Base-by-base conservation (phyloP, 352 stramenopile genomes). In the Peronospora belbahrii region DNA sequence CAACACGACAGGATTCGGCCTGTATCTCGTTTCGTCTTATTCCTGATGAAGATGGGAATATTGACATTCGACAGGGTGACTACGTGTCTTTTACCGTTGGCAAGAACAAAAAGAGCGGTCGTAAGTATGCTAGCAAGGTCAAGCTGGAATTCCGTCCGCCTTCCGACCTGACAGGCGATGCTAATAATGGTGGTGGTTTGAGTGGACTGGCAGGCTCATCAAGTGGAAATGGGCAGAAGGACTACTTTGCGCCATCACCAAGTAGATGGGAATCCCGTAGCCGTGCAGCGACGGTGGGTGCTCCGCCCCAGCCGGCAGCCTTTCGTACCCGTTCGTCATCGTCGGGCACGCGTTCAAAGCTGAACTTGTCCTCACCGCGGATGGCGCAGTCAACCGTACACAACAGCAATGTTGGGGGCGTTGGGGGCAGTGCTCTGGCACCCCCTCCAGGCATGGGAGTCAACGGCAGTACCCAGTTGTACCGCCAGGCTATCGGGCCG, bases 71-170 rank as follows among this genome's bases (percentile, higher is more conserved):
- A 34, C 76, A 86, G 32, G 81, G 81, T 33, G 81, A 93, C 56
- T 93, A 93, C 35, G 81, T 93, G 45, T 90, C 78, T 11, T 93
- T 93, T 56, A 93, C 81, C 0, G 81, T 93, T 20, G 81, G 81
- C 22, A 93, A 93, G 67, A 93, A 93, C 70, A 93, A 93, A 52
- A 93, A 93, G 63, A 90, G 78, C 22, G 81, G 78, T 14, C 81
- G 81, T 44, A 93, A 93, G 51, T 93, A 93, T 47, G 81, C 81
- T 30, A 88, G 74, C 38, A 93, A 93, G 42, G 81, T 93, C 48
- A 90, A 89, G 65, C 60, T 93, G 47, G 81, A 93, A 66, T 93
- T 90, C 55, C 81, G 81, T 30, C 81, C 81, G 11, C 81, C 81
- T 3, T 52, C 68, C 6, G 88, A 65, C 41, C 25, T 82, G 19